phyloP scores from a whole-genome alignment of 2,329 filamentous ascomycete genomes.

The Neopestalotiopsis clavispora region DNA sequence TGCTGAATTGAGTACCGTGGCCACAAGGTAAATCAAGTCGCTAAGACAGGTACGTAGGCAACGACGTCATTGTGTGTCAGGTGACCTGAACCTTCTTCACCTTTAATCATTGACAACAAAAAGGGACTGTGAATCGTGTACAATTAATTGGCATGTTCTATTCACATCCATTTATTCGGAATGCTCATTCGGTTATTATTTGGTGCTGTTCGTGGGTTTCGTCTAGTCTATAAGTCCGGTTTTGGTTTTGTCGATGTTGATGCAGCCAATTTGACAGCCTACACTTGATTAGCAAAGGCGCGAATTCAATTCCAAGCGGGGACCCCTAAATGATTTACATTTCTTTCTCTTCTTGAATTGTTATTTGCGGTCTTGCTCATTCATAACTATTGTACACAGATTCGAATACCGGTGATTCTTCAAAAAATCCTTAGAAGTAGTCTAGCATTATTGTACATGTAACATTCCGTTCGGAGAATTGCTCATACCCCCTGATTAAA shows the following conservation, averaged over 20 bases:
- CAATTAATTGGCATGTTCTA: background rate
- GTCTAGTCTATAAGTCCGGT: background rate
- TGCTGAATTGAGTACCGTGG: slow-evolving; percentile 7
- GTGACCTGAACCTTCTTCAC: slow-evolving; percentile 13
- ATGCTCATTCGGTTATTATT: background rate
- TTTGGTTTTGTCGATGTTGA: background rate
- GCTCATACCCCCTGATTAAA: background rate
- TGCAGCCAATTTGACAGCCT: background rate
- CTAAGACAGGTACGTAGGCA: background rate
- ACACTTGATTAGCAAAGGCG: too few species aligned
- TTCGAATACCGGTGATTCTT: too few species aligned
- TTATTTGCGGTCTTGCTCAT: too few species aligned
- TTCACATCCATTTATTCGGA: background rate
- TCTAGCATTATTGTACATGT: too few species aligned
- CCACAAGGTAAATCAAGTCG: slow-evolving; percentile 7
- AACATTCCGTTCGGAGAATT: too few species aligned
- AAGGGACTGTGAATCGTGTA: background rate
- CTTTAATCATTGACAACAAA: background rate
- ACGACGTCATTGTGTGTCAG: slow-evolving; percentile 20
- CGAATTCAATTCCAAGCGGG: too few species aligned
- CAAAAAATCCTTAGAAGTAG: too few species aligned
- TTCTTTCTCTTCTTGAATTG: too few species aligned
- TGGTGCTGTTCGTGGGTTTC: background rate
- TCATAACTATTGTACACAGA: too few species aligned
- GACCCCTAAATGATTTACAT: too few species aligned